Evolutionary conservation across 371 early-diverging fungal genomes (phyloP).

Genomic region (Syncephalastrum sp.): DNA sequence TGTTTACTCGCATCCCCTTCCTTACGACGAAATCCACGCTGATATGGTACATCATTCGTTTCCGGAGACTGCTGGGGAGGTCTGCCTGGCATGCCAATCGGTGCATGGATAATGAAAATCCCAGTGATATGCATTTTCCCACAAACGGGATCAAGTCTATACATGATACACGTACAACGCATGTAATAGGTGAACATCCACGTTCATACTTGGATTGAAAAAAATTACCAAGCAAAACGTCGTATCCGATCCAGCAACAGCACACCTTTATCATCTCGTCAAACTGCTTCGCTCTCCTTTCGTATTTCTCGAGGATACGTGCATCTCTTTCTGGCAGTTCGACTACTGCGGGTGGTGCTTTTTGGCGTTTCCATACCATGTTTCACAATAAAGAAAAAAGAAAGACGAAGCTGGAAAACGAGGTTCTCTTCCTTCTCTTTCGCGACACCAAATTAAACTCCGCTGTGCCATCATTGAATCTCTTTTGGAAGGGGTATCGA

Average conservation of each 20-base stretch:
- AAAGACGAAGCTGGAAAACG: background rate
- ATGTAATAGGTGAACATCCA: background rate
- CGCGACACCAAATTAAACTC: too few species aligned
- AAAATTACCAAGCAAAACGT: slow-evolving; percentile 33
- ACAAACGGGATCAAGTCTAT: slow-evolving; percentile 49
- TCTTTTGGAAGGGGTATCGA: too few species aligned
- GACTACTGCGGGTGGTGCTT: slow-evolving; percentile 16
- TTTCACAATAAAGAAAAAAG: background rate
- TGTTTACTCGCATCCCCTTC: background rate
- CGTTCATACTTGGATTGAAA: background rate
- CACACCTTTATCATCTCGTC: slow-evolving; percentile 46
- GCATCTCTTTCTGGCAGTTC: slow-evolving; percentile 37
- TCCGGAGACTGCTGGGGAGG: slow-evolving; percentile 26
- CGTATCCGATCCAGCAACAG: slow-evolving; percentile 52
- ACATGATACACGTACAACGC: background rate
- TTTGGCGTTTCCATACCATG: slow-evolving; percentile 1
- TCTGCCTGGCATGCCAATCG: slow-evolving; percentile 37
- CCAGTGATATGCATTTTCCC: slow-evolving; percentile 43
- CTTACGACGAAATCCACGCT: slow-evolving; percentile 45
- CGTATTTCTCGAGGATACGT: slow-evolving; percentile 35
- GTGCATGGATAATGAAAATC: slow-evolving; percentile 38
- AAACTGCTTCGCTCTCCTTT: slow-evolving; percentile 33
- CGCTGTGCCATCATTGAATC: too few species aligned
- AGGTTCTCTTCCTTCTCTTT: background rate
- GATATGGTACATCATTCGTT: slow-evolving; percentile 37